A percentile compares a stretch with the other conserved stretches of the same genome.
These are phyloP conservation scores for Penicillium turbatum DNA, from an alignment of 495 filamentous ascomycete genomes.

Conservation along the genomic window DNA sequence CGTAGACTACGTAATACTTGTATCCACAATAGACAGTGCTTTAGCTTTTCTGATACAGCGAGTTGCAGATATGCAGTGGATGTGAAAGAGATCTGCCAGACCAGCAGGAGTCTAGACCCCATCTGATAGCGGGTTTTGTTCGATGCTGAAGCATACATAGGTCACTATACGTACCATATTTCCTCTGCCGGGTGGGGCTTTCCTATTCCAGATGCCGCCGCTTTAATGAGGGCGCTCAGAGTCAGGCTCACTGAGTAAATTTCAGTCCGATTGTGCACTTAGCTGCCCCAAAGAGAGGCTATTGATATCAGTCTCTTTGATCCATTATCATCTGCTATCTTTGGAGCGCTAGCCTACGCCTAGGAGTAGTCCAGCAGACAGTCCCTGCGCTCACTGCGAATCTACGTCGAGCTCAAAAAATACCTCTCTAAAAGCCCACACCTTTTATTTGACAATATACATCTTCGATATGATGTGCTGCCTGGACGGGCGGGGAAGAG, in stretches of 20 bases:
- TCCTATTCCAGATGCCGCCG: slow-evolving; percentile 26
- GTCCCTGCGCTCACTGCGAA: too few relatives aligned
- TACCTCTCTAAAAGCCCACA: too few relatives aligned
- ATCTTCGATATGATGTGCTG: too few relatives aligned
- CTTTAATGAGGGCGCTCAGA: slow-evolving; percentile 32
- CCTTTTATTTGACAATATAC: too few relatives aligned
- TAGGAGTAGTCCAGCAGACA: too few relatives aligned
- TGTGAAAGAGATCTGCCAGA: neutral
- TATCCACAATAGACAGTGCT: neutral
- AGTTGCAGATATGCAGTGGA: neutral
- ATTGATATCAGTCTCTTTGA: too few relatives aligned
- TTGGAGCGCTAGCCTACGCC: too few relatives aligned
- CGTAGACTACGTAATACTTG: neutral
- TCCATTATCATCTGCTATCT: too few relatives aligned
- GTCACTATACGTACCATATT: slow-evolving; percentile 5
- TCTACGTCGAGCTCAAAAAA: too few relatives aligned
- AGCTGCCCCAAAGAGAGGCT: too few relatives aligned
- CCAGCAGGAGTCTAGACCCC: neutral
- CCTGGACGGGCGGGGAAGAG: too few relatives aligned
- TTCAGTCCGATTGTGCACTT: too few relatives aligned
- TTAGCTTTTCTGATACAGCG: neutral
- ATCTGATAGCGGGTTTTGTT: neutral
- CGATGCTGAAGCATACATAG: neutral
- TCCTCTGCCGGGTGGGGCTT: slow-evolving; percentile 20
- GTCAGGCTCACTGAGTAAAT: slow-evolving; percentile 27